Percentiles rank a stretch among this genome's conserved stretches.
phyloP scores from a whole-genome alignment of 768 basidiomycete genomes.

The Obba rivulosa region DNA sequence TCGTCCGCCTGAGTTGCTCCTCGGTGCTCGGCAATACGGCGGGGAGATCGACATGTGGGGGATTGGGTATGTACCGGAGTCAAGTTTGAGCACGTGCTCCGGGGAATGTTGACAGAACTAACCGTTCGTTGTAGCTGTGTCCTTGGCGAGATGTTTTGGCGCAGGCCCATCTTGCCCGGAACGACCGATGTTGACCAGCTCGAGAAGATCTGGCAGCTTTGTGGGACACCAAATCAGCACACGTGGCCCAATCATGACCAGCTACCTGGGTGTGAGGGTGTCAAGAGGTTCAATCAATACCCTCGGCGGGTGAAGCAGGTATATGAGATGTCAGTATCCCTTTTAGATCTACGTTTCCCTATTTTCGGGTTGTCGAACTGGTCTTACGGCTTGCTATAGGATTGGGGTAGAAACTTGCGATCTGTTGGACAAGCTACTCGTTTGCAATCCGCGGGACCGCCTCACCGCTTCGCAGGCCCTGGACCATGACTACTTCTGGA shows the following conservation, averaged over 20 bases:
- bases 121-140: constrained; percentile 58
- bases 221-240: constrained; percentile 81
- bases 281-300: constrained; percentile 53
- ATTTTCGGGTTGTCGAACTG: background rate
- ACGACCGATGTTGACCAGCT: constrained; percentile 89
- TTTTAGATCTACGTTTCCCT: constrained; percentile 3
- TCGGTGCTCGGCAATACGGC: constrained; percentile 87
- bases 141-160: constrained; percentile 93
- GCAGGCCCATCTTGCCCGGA: constrained; percentile 83
- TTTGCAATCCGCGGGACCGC: constrained; percentile 77
- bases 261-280: constrained; percentile 75
- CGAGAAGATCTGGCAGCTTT: constrained; percentile 83
- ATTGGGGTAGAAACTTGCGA: constrained; percentile 73
- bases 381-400: constrained; percentile 29
- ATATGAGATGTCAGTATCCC: constrained; percentile 52
- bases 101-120: background rate
- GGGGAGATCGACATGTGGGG: constrained; percentile 98
- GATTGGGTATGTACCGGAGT: constrained; percentile 60
- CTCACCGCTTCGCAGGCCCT: constrained; percentile 83
- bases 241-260: constrained; percentile 75
- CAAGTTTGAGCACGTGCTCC: no score
- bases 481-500: constrained; percentile 94
- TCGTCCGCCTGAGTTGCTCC: constrained; percentile 84
- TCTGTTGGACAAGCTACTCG: constrained; percentile 75
- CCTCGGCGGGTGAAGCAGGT: constrained; percentile 50